These are phyloP conservation scores for Rutstroemia sp. DNA, from an alignment of 2,329 filamentous ascomycete genomes.

Conservation along the genomic window DNA sequence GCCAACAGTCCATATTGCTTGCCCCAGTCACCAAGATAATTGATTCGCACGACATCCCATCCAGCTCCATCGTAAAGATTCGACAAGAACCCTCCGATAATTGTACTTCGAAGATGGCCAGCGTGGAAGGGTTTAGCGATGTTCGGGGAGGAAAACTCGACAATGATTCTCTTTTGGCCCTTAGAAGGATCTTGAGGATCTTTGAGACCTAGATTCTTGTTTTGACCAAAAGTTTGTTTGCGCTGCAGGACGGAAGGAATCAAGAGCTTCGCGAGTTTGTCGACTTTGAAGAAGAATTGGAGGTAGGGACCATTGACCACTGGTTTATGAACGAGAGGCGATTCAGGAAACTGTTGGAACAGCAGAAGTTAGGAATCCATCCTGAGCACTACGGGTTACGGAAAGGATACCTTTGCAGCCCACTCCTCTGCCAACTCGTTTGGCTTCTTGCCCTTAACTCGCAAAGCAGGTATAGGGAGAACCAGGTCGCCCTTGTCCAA, in stretches of 20 bases:
- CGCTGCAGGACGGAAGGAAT: constrained; percentile 62
- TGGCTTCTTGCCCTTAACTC: constrained; percentile 65
- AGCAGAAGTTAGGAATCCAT: constrained; percentile 9
- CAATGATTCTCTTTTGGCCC: constrained; percentile 47
- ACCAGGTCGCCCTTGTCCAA: constrained; percentile 79
- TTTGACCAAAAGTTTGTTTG: constrained; percentile 56
- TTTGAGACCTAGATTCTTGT: constrained; percentile 50
- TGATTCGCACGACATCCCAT: constrained; percentile 65
- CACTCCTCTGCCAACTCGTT: constrained; percentile 54
- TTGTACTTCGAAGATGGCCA: constrained; percentile 67
- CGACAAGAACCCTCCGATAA: constrained; percentile 65
- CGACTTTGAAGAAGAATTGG: constrained; percentile 73
- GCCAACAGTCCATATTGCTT: constrained; percentile 65
- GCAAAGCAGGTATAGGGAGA: constrained; percentile 70
- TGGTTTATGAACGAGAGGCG: constrained; percentile 63
- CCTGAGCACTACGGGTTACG: neutral
- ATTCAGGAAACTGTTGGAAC: constrained; percentile 57
- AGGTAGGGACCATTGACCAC: constrained; percentile 61
- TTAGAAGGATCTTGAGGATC: constrained; percentile 52
- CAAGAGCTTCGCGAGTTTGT: constrained; percentile 55
- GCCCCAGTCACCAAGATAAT: constrained; percentile 76
- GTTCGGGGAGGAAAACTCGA: constrained; percentile 82
- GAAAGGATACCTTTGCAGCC: constrained; percentile 44
- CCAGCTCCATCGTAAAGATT: constrained; percentile 62
- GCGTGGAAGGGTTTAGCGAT: constrained; percentile 79